phyloP scores from a whole-genome alignment of 345 rosid species.

The Limnanthes douglasii region DNA sequence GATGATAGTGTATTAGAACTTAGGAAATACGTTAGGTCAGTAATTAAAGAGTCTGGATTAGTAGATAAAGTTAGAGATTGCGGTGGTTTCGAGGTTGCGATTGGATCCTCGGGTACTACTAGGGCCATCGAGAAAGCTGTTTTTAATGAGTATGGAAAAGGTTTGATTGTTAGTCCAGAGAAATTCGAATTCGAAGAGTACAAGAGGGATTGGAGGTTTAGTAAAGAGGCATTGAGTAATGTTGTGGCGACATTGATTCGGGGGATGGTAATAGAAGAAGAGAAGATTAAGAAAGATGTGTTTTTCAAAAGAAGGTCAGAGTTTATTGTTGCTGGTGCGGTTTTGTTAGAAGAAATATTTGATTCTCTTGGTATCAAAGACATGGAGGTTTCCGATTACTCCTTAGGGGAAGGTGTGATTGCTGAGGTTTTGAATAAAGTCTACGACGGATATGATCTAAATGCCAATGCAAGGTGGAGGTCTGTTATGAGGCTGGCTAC shows the following conservation, averaged over 20 bases:
- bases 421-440: conserved; percentile 34
- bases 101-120: conserved; percentile 57
- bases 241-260: conserved; percentile 35
- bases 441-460: conserved; percentile 28
- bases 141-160: conserved; percentile 23
- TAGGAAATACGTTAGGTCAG: conserved; percentile 26
- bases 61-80: conserved; percentile 22
- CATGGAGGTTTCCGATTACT: conserved; percentile 57
- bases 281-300: conserved; percentile 26
- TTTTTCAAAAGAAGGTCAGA: conserved; percentile 49
- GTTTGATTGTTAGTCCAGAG: conserved; percentile 8
- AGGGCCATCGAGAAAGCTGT: conserved; percentile 53
- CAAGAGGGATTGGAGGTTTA: conserved; percentile 49
- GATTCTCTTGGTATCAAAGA: conserved; percentile 39
- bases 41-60: conserved; percentile 27
- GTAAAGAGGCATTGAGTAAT: conserved; percentile 21
- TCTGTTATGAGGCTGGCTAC: conserved; percentile 35
- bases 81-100: conserved; percentile 39
- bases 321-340: conserved; percentile 55
- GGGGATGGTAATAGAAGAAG: conserved; percentile 29
- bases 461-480: conserved; percentile 43
- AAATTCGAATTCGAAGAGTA: conserved; percentile 13
- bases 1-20: conserved; percentile 13
- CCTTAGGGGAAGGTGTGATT: conserved; percentile 52
- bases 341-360: conserved; percentile 54